A percentile compares a stretch with the other conserved stretches of the same genome.
These are phyloP conservation scores for Penicillium sp. DNA, from an alignment of 2,329 filamentous ascomycete genomes.

Conservation along the genomic window DNA sequence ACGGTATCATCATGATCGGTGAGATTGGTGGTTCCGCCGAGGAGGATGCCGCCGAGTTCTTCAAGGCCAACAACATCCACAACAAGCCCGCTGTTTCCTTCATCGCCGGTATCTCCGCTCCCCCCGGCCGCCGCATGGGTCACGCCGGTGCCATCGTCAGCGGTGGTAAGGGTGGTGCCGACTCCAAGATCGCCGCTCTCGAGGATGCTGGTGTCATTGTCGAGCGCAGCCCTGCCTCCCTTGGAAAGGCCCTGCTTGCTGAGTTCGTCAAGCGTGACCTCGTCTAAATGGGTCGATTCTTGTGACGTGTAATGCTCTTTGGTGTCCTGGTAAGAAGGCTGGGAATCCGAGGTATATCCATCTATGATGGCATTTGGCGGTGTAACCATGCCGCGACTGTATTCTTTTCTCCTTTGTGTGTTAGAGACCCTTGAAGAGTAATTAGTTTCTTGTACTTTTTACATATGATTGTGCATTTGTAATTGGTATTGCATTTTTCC, in stretches of 20 bases:
- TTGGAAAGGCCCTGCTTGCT: conserved; percentile 91
- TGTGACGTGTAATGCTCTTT: conserved; percentile 19
- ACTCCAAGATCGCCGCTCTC: conserved; percentile 96
- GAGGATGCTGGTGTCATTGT: conserved; percentile 93
- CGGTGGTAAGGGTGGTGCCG: conserved; percentile 94
- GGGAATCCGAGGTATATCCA: conserved; percentile 22
- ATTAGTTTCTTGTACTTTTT: conserved; percentile 34
- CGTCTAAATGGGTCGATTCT: conserved; percentile 60
- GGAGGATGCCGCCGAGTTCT: conserved; percentile 96
- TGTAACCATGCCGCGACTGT: conserved; percentile 25
- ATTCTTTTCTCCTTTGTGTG: conserved; percentile 33
- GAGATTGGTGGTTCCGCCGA: conserved; percentile 97
- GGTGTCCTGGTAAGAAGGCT: conserved; percentile 17
- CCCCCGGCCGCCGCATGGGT: conserved; percentile 94
- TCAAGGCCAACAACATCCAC: conserved; percentile 85
- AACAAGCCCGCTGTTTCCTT: conserved; percentile 98
- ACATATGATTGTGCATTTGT: conserved; percentile 7
- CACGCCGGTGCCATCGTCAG: conserved; percentile 98
- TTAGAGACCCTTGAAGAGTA: conserved; percentile 38
- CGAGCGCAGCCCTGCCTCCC: conserved; percentile 85
- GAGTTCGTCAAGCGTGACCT: conserved; percentile 97
- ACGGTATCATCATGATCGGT: conserved; percentile 99
- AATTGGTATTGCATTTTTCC: neutral
- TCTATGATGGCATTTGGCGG: conserved; percentile 19
- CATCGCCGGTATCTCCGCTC: conserved; percentile 97